Conservation (phyloP, 2,329 filamentous ascomycete genomes). For the Pseudogymnoascus sp. region DNA sequence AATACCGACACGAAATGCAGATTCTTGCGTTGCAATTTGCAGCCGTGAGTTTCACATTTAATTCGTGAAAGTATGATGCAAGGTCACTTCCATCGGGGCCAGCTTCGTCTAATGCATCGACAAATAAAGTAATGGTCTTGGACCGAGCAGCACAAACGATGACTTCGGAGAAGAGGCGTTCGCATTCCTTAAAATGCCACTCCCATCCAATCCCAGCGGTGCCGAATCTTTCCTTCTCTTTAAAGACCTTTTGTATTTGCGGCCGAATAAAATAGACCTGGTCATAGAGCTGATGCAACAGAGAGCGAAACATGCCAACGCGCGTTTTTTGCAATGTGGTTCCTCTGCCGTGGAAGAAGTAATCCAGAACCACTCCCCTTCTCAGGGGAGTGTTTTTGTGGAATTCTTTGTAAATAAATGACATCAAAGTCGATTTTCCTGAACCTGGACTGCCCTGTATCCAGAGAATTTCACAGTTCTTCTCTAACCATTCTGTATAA, state of each 20-base stretch:
- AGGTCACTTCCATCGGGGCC: constrained; percentile 15
- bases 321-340: constrained; percentile 26
- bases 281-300: constrained; percentile 28
- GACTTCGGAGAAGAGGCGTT: constrained; percentile 4
- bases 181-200: constrained; percentile 13
- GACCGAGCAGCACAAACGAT: neutral
- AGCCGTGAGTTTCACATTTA: constrained; percentile 7
- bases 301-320: constrained; percentile 30
- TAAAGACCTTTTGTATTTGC: constrained; percentile 5
- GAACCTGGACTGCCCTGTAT: constrained; percentile 35
- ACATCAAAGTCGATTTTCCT: constrained; percentile 34
- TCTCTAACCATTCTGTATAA: constrained; percentile 20
- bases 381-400: neutral
- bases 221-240: constrained; percentile 12
- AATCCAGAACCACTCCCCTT: constrained; percentile 22
- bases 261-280: neutral
- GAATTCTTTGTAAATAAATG: constrained; percentile 27
- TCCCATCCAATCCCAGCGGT: constrained; percentile 9
- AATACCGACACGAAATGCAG: constrained; percentile 17
- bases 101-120: constrained; percentile 23
- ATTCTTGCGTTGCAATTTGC: constrained; percentile 5
- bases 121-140: constrained; percentile 15
- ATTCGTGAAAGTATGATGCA: constrained; percentile 12
- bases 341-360: constrained; percentile 33
- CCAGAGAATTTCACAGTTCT: constrained; percentile 26